These are phyloP conservation scores for Umbelopsis sp. DNA, from an alignment of 192 early-diverging fungal genomes.

Conservation along the genomic window DNA sequence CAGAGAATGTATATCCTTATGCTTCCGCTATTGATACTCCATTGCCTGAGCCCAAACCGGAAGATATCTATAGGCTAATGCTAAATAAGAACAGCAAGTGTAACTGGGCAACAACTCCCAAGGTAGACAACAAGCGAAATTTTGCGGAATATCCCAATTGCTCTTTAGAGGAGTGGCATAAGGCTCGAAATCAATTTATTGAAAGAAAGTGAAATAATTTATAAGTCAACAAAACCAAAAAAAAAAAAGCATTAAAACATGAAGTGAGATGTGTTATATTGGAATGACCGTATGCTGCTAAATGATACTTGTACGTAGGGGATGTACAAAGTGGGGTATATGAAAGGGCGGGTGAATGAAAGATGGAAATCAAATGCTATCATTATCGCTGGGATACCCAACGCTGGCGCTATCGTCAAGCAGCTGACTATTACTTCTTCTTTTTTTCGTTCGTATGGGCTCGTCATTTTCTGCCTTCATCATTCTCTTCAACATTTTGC, in stretches of 20 bases:
- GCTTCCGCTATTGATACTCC: no score
- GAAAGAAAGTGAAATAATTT: constrained; percentile 16
- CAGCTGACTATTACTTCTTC: background rate
- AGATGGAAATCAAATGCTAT: background rate
- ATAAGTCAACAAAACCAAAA: background rate
- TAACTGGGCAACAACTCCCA: no score
- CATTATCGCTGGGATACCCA: background rate
- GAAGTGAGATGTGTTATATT: background rate
- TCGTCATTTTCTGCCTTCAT: constrained; percentile 3
- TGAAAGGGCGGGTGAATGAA: background rate
- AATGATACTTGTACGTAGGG: background rate
- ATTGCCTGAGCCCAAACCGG: no score
- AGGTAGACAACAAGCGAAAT: background rate
- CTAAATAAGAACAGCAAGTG: no score
- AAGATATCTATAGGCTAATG: no score
- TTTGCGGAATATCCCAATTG: constrained; percentile 57
- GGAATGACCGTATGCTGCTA: background rate
- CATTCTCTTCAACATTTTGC: constrained; percentile 53
- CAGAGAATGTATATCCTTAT: no score
- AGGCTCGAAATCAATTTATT: constrained; percentile 38
- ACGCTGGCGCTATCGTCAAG: background rate
- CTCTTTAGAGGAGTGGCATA: constrained; percentile 64
- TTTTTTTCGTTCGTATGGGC: constrained; percentile 1
- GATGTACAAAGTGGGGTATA: constrained; percentile 12
- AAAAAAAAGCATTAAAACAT: background rate